Percentiles rank a stretch among this genome's conserved stretches.
Evolutionary conservation across 2,329 filamentous ascomycete genomes (phyloP).

Genomic region (Exophiala spinifera): DNA sequence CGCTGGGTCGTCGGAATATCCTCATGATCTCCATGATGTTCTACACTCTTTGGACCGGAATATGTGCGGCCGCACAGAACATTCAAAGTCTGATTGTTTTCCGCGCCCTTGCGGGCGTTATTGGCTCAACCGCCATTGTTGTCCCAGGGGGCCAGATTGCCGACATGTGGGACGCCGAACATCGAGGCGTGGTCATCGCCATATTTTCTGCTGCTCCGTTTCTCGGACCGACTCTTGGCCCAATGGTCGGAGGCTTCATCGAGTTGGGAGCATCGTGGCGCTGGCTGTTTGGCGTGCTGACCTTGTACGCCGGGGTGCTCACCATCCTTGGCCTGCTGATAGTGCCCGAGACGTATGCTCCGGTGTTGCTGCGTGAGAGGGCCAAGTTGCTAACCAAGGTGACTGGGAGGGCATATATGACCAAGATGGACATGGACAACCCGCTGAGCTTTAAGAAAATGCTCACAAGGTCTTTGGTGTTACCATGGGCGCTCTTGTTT

Average conservation of each 20-base stretch:
- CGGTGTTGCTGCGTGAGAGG: conserved; percentile 50
- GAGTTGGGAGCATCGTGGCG: conserved; percentile 54
- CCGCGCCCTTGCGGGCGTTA: conserved; percentile 53
- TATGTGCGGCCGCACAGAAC: conserved; percentile 61
- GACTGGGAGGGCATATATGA: conserved; percentile 57
- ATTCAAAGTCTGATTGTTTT: conserved; percentile 65
- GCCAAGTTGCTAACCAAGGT: conserved; percentile 50
- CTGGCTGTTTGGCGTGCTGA: conserved; percentile 64
- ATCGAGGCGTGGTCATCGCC: conserved; percentile 64
- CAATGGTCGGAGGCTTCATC: conserved; percentile 47
- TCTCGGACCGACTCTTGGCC: conserved; percentile 56
- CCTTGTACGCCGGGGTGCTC: conserved; percentile 60
- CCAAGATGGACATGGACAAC: conserved; percentile 51
- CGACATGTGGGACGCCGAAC: conserved; percentile 60
- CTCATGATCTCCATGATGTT: conserved; percentile 61
- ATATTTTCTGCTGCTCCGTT: conserved; percentile 51
- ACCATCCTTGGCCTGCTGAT: conserved; percentile 52
- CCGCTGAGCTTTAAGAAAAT: conserved; percentile 49
- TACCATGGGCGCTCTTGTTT: conserved; percentile 68
- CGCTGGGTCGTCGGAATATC: conserved; percentile 37
- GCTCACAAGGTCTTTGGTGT: conserved; percentile 55
- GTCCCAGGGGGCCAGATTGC: conserved; percentile 66
- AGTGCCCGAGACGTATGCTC: conserved; percentile 60
- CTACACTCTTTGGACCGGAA: conserved; percentile 62
- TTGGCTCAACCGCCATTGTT: conserved; percentile 56